These are phyloP conservation scores for Santalum album DNA, from an alignment of 164 flowering plant genomes.

Conservation along the genomic window DNA sequence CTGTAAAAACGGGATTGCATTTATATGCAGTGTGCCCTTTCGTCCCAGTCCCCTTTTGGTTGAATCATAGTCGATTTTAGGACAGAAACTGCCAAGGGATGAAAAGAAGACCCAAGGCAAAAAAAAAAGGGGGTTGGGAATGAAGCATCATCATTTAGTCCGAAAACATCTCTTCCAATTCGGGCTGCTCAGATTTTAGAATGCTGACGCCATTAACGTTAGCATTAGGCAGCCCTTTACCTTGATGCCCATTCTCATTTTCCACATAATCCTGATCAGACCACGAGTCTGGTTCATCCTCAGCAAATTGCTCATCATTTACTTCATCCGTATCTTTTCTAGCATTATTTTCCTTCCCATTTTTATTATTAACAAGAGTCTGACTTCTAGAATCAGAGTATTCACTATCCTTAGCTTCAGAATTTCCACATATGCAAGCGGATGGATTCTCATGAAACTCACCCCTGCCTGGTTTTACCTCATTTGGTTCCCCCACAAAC, in stretches of 20 bases:
- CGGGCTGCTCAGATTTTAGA: slow-evolving; percentile 41
- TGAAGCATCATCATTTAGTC: slow-evolving; percentile 24
- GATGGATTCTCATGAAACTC: slow-evolving; percentile 94
- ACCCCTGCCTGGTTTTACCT: slow-evolving; percentile 82
- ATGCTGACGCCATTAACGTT: slow-evolving; percentile 29
- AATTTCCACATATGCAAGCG: slow-evolving; percentile 75
- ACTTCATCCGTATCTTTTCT: slow-evolving; percentile 19
- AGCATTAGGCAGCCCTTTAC: slow-evolving; percentile 21
- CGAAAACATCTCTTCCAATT: slow-evolving; percentile 74
- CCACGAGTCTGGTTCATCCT: slow-evolving; percentile 50
- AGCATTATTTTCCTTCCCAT: slow-evolving; percentile 20
- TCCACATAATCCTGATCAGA: slow-evolving; percentile 57
- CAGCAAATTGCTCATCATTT: slow-evolving; percentile 29
- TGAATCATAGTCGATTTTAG: too few species aligned
- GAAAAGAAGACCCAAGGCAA: too few species aligned
- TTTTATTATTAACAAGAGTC: slow-evolving; percentile 8
- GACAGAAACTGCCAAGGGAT: too few species aligned
- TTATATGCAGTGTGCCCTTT: too few species aligned
- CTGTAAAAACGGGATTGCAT: too few species aligned
- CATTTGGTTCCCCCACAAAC: slow-evolving; percentile 93
- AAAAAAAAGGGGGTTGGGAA: not conserved
- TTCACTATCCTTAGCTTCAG: slow-evolving; percentile 30
- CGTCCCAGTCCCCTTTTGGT: too few species aligned
- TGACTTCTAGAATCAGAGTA: not conserved
- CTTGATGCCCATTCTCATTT: slow-evolving; percentile 21